Base-by-base conservation (phyloP, 441 rosid species). In the Hura crepitans region DNA sequence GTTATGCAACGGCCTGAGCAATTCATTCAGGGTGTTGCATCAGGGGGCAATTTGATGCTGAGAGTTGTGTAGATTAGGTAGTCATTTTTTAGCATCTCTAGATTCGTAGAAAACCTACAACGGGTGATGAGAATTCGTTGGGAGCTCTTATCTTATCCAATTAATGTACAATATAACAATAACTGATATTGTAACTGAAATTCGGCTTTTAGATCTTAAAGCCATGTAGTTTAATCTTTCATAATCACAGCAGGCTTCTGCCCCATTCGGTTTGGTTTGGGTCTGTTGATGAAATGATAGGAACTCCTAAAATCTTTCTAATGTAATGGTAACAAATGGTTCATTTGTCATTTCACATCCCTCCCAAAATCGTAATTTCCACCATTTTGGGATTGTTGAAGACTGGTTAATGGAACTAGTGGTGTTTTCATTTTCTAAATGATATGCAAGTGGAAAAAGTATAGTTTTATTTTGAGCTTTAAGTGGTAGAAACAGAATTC, bases 61-160 rank as follows among this genome's bases (percentile, higher is more conserved):
- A 78, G 87, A 80, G 85, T 65, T 77, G 50, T 81, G 85, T 85
- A 87, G 92, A 83, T 79, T 83, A 81, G 89, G 78, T 85, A 81
- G 86, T 80, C 85, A 85, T 83, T 85, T 82, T 81, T 84, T 83
- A 81, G 83, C 65, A 71, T 75, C 77, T 72, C 75, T 81, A 83
- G 83, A 80, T 72, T 81, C 76, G 73, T 77, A 81, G 78, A 78
- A 80, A 66, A 70, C 76, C 84, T 72, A 54, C 59, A 46, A 35
- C 68, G 22, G 77, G 81, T 68, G 46, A 74, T 64, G 82, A 75
- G 82, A 75, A 78, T 68, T 65, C 70, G 60, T 62, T 74, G 62
- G 74, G 81, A 81, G 81, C 71, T 79, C 71, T 79, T 71, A 80
- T 79, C 68, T 55, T 80, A 69, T 77, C 85, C 76, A 64, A 78